Evolutionary conservation across 805 yeast species (phyloP), one percentile per base, ranked within the genome.

Genomic region (Pichia pseudocactophila): DNA sequence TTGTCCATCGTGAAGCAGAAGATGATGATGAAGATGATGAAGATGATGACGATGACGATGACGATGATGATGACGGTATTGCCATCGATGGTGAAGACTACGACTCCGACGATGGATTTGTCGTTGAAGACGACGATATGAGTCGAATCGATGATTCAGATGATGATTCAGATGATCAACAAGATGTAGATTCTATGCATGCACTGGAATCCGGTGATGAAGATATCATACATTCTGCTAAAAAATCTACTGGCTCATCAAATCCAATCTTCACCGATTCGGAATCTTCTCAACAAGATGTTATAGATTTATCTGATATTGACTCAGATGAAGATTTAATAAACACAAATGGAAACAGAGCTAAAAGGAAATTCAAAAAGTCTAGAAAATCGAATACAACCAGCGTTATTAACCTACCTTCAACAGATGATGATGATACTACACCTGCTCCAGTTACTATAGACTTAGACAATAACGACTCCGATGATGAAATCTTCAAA

Each of bases 61-160:
- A 43, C 3, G 33, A 32, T 13, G 20, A 31, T 12, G 34, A 43
- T 18, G 33, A 34, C 15, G 30, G 27, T 16, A 16, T 17, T 11
- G 12, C 20, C 12, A 13, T 34, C 2, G 10, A 31, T n/a, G 17
- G 12, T 2, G 41, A 41, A 13, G 27, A 17, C 7, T 44, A 47
- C 35, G 50, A 44, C 13, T 43, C 47, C 28, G 50, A 47, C 41
- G 47, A 44, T 32, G 47, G 52, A n/a, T 46, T 46, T 25, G 47
- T 44, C 6, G 50, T 44, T 2, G 42, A 39, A 19, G 48, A 47
- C 17, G 50, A 47, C 5, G 45, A 22, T 22, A 22, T 22, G 8
- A 28, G 12, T 13, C 4, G 43, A 41, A n/a, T 22, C 5, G 39
- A 42, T 5, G 43, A 26, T 11, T 8, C 22, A 17, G 28, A 19